A percentile compares a stretch with the other conserved stretches of the same genome.
phyloP scores from a whole-genome alignment of 2,329 filamentous ascomycete species.

The Alternaria rosae region DNA sequence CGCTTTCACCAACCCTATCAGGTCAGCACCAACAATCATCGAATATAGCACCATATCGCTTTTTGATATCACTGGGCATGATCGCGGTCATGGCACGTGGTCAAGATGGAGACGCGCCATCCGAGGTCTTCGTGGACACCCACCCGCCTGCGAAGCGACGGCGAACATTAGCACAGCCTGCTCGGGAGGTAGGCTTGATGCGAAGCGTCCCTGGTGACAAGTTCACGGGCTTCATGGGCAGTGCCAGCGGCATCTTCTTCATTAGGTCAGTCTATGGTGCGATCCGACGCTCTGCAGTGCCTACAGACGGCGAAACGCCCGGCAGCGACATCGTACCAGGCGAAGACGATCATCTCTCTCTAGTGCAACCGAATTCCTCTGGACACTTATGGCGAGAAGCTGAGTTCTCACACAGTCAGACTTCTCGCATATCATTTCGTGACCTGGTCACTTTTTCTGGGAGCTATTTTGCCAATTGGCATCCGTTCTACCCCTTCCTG shows the following conservation, averaged over 20 bases:
- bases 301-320: slow-evolving; percentile 29
- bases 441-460: slow-evolving; percentile 60
- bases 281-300: slow-evolving; percentile 43
- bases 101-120: slow-evolving; percentile 5
- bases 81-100: slow-evolving; percentile 14
- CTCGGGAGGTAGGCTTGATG: slow-evolving; percentile 60
- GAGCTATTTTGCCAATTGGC: slow-evolving; percentile 66
- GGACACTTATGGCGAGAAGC: slow-evolving; percentile 38
- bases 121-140: neutral
- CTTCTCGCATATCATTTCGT: slow-evolving; percentile 53
- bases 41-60: neutral
- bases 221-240: slow-evolving; percentile 64
- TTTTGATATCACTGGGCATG: neutral
- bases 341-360: slow-evolving; percentile 62
- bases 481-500: slow-evolving; percentile 64
- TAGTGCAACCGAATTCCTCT: slow-evolving; percentile 25
- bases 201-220: slow-evolving; percentile 57
- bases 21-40: neutral
- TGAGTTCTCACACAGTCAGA: slow-evolving; percentile 34
- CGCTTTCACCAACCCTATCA: neutral
- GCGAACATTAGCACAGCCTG: slow-evolving; percentile 23
- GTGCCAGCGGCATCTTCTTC: slow-evolving; percentile 67
- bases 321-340: slow-evolving; percentile 60
- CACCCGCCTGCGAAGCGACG: slow-evolving; percentile 22
- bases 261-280: slow-evolving; percentile 63